These are phyloP conservation scores for Rhizophlyctis rosea DNA, from an alignment of 192 early-diverging fungal species.

Conservation along the genomic window DNA sequence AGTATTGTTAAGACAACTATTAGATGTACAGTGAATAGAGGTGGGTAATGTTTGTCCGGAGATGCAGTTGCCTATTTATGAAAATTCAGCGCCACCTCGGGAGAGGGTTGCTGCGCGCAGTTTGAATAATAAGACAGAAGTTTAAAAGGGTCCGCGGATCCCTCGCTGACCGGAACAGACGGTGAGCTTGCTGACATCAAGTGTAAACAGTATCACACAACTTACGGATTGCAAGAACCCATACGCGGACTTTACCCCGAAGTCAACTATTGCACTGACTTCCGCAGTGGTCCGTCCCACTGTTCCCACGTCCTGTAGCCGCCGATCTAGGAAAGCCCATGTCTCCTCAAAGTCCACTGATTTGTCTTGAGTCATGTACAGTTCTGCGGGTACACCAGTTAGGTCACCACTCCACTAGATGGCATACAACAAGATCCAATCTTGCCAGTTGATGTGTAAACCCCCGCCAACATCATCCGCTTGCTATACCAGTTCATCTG, in stretches of 20 bases:
- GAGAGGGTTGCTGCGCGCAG: too few species aligned
- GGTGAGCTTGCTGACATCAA: not conserved
- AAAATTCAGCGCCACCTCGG: too few species aligned
- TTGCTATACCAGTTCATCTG: slow-evolving; percentile 91
- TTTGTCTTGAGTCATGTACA: slow-evolving; percentile 89
- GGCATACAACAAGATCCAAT: not conserved
- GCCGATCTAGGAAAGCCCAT: slow-evolving; percentile 72
- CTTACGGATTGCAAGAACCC: slow-evolving; percentile 33
- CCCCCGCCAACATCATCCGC: slow-evolving; percentile 72
- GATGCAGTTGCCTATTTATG: too few species aligned
- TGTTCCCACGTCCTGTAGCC: slow-evolving; percentile 66
- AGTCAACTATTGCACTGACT: slow-evolving; percentile 23
- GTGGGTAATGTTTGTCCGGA: too few species aligned
- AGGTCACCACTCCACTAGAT: not conserved
- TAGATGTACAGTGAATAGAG: too few species aligned
- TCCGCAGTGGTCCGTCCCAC: slow-evolving; percentile 43
- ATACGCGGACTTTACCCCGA: slow-evolving; percentile 22
- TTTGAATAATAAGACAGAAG: too few species aligned
- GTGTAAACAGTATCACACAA: not conserved
- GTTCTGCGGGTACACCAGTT: slow-evolving; percentile 48
- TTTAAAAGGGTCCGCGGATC: not conserved
- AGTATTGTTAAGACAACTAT: too few species aligned
- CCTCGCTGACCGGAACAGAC: not conserved
- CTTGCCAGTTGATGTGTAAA: slow-evolving; percentile 73
- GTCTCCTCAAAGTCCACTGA: slow-evolving; percentile 73